Evolutionary conservation across 2,329 filamentous ascomycete genomes (phyloP).

Genomic region (Colletotrichum sp.): DNA sequence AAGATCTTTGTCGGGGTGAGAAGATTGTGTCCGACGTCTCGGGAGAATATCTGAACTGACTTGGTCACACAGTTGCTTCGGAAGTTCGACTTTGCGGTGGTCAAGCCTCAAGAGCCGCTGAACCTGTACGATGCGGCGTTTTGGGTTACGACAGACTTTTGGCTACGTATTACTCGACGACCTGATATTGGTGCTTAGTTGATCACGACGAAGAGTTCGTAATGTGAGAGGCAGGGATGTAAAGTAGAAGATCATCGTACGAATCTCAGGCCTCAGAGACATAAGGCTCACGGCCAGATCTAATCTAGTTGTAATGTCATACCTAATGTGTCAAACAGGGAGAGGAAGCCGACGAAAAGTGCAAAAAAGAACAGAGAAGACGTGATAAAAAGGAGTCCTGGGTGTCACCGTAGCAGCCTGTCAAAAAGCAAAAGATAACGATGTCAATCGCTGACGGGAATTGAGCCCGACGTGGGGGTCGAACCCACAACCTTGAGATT

Average conservation of each 20-base stretch:
- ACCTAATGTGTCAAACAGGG: not conserved
- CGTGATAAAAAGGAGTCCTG: rapidly evolving
- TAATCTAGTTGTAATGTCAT: not conserved
- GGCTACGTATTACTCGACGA: conserved; percentile 20
- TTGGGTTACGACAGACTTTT: conserved; percentile 26
- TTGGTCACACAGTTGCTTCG: conserved; percentile 29
- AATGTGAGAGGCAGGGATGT: not conserved
- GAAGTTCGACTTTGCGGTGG: conserved; percentile 24
- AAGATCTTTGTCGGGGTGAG: conserved; percentile 49
- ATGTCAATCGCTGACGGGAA: conserved; percentile 21
- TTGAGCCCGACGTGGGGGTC: conserved; percentile 29
- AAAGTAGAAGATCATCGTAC: rapidly evolving
- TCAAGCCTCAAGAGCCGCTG: conserved; percentile 22
- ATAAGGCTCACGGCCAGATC: not conserved
- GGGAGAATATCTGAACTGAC: not conserved
- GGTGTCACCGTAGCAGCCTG: rapidly evolving
- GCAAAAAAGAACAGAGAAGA: too few relatives aligned
- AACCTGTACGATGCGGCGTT: conserved; percentile 22
- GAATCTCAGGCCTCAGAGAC: rapidly evolving
- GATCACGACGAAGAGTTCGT: not conserved
- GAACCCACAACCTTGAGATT: conserved; percentile 29
- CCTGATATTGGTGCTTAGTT: rapidly evolving
- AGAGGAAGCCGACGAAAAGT: not conserved
- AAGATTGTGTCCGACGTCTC: rapidly evolving
- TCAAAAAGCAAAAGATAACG: not conserved